Evolutionary conservation across 257 asterid species (phyloP).

Genomic region (Solanum tacnaense): DNA sequence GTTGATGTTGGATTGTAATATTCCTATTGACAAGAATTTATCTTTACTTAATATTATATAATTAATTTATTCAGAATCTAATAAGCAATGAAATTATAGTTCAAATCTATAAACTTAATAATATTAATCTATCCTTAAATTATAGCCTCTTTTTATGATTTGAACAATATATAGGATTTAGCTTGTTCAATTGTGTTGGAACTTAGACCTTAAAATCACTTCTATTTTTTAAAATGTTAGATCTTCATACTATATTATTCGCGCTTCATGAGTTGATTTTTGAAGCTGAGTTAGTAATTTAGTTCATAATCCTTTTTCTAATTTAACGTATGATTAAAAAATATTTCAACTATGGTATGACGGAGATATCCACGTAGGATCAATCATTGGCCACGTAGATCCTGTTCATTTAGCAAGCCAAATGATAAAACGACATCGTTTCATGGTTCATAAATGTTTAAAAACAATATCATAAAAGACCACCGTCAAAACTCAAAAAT

Average conservation of each 20-base stretch:
- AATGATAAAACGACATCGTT: neutral
- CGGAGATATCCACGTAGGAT: slow-evolving; percentile 22
- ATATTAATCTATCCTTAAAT: neutral
- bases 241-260: neutral
- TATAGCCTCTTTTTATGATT: neutral
- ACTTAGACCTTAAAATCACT: too few species aligned
- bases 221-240: too few species aligned
- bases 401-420: slow-evolving; percentile 20
- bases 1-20: neutral
- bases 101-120: neutral
- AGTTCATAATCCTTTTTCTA: neutral
- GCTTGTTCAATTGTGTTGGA: neutral
- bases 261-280: neutral
- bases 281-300: neutral
- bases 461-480: slow-evolving; percentile 2
- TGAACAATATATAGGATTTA: neutral
- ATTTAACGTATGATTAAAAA: neutral
- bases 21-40: neutral
- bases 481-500: slow-evolving; percentile 18
- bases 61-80: neutral
- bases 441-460: neutral
- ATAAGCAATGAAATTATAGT: neutral
- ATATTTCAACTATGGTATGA: neutral
- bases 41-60: neutral
- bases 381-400: neutral